A percentile compares a stretch with the other conserved stretches of the same genome.
Conservation (phyloP, 2,329 filamentous ascomycete species). For the Didymella lethalis region DNA sequence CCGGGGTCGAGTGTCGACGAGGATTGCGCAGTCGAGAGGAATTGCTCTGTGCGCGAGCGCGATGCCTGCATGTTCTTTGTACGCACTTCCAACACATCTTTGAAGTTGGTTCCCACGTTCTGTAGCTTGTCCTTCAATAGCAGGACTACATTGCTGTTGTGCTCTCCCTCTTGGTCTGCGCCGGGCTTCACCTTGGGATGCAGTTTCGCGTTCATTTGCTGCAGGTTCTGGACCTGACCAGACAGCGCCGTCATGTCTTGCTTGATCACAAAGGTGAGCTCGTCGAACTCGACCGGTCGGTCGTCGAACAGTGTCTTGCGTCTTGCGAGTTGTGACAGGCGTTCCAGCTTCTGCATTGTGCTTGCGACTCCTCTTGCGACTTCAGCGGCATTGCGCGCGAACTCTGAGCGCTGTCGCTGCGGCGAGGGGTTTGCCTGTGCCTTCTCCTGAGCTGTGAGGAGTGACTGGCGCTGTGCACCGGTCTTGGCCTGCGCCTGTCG, state of each 20-base stretch:
- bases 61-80: constrained; percentile 99
- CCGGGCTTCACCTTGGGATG: constrained; percentile 66
- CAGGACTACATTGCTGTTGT: constrained; percentile 97
- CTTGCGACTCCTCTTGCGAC: constrained; percentile 90
- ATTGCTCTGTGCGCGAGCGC: constrained; percentile 91
- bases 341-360: constrained; percentile 94
- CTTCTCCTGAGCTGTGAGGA: constrained; percentile 75
- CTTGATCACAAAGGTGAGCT: constrained; percentile 97
- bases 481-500: constrained; percentile 78
- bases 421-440: constrained; percentile 63
- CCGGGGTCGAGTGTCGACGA: constrained; percentile 67
- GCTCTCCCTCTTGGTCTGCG: constrained; percentile 83
- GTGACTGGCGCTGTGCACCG: constrained; percentile 79
- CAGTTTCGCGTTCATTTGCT: constrained; percentile 77
- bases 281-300: constrained; percentile 93
- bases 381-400: constrained; percentile 87
- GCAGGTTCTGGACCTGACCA: constrained; percentile 85
- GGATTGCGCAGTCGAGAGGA: constrained; percentile 83
- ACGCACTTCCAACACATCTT: constrained; percentile 92
- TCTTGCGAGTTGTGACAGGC: constrained; percentile 91
- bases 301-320: constrained; percentile 98
- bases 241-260: constrained; percentile 89
- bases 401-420: constrained; percentile 74
- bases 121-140: constrained; percentile 90
- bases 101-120: constrained; percentile 94